Base-by-base conservation (phyloP, 495 filamentous ascomycete species). In the Chaetomidium leptoderma region DNA sequence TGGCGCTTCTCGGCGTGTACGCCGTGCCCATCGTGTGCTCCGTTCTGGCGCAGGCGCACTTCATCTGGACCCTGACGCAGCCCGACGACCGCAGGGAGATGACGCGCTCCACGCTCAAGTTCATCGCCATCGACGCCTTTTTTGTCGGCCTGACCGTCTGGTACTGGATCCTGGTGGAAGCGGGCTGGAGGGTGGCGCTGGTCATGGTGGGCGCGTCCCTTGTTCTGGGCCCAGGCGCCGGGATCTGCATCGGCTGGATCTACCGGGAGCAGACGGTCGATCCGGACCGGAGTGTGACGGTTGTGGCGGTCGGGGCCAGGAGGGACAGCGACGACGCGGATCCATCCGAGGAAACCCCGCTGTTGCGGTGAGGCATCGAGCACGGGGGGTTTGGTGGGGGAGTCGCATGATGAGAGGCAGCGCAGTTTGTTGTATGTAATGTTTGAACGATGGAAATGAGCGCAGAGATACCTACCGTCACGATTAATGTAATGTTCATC, bases 101-200 rank as follows among this genome's bases (percentile, higher is more conserved):
- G 72, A 76, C 74, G 35, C 62, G 67, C 6, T 62, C 66, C 10
- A 65, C 68, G 6, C 58, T 70, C 47, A 68, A 65, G 51, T 70
- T 71, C 43, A 64, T 76, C 27, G 59, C 61, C 37, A 69, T 74
- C 40, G 65, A 75, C 54, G 50, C 70, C 33, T 58, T 64, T 27
- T 73, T 67, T 45, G 61, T 71, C 19, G 65, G 54, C 4, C 55
- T 70, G 58, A 74, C 72, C 0, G 67, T 75, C 17, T 37, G 73
- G 37, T 76, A 76, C 48, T 76, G 74, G 74, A 55, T 75, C 2
- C 52, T 74, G 23, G 66, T 72, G 7, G 74, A 76, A 55, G 65
- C 69, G 0, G 72, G 73, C 8, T 64, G 66, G 64, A 45, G 57
- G 44, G 65, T 67, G 21, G 59, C 62, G 19, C 27, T 65, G 9